Evolutionary conservation across 331 rosid genomes (phyloP), one percentile per base, ranked within the genome.

Genomic region (Spiraea crenata): DNA sequence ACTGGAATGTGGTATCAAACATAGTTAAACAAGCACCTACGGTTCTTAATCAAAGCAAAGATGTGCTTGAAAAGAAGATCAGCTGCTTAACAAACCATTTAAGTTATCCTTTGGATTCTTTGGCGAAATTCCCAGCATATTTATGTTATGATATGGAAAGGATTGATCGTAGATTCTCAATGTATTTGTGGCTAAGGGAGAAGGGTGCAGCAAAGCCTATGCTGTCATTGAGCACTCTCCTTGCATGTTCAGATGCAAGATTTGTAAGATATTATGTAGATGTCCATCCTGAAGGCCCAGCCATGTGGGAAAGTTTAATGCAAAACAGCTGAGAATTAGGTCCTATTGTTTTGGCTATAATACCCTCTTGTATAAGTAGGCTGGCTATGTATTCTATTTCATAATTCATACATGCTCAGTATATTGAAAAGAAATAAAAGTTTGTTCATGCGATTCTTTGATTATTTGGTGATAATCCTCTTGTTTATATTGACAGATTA

Each of bases 261-360:
- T 89, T 89, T 82, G 80, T 68, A 61, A 84, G 71, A 72, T 83
- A 80, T 68, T 84, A 74, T 75, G 96, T 89, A 20, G 78, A 89
- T 81, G 74, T 78, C 37, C 95, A 92, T 75, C 92, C 92, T 4
- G 85, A 87, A 82, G 92, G 96, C 69, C 88, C 88, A 46, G 67
- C 77, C 44, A 54, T 65, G 65, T 89, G 98, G 98, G 75, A 83
- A 70, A 59, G 71, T 66, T 73, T 87, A 20, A 15, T 17, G 66
- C 66, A 61, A 40, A n/a, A 39, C 1, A 19, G 48, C 66, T 61
- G 40, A n/a, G 35, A 9, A 40, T 40, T 61, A 8, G 15, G 38
- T 38, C 31, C 48, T 40, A 12, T 63, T 63, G 2, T 63, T 20
- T 19, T 56, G 38, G 57, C 17, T n/a, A 52, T 10, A 58, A 37